A percentile compares a stretch with the other conserved stretches of the same genome.
These are phyloP conservation scores for Flaveria ramosissima DNA, from an alignment of 129 eudicot species.

Conservation along the genomic window DNA sequence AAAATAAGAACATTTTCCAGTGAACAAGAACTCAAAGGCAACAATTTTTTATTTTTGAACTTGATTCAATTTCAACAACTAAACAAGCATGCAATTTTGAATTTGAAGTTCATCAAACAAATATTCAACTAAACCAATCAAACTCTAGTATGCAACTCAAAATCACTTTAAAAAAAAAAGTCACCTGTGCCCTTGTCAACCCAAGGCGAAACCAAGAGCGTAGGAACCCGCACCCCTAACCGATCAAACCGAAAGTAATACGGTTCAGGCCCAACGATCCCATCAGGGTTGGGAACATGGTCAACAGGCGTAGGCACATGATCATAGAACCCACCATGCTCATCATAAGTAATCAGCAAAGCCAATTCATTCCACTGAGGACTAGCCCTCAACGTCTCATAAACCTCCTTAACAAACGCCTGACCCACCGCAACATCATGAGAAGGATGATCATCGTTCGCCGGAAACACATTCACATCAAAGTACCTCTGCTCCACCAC, in stretches of 20 bases:
- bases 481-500: slow-evolving; percentile 91
- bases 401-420: slow-evolving; percentile 94
- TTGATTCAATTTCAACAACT: too few relatives aligned
- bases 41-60: too few relatives aligned
- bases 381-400: slow-evolving; percentile 79
- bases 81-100: too few relatives aligned
- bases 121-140: too few relatives aligned
- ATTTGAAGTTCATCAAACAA: too few relatives aligned
- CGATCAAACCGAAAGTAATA: slow-evolving; percentile 74
- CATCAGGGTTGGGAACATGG: slow-evolving; percentile 94
- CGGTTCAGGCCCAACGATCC: slow-evolving; percentile 86
- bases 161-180: too few relatives aligned
- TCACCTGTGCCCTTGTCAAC: slow-evolving; percentile 81
- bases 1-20: too few relatives aligned
- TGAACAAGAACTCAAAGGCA: too few relatives aligned
- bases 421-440: slow-evolving; percentile 93
- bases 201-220: slow-evolving; percentile 90
- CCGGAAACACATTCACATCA: slow-evolving; percentile 67
- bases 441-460: slow-evolving; percentile 94
- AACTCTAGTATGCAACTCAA: too few relatives aligned
- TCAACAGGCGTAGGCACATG: slow-evolving; percentile 90
- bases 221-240: slow-evolving; percentile 93
- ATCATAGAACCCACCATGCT: slow-evolving; percentile 97
- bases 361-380: slow-evolving; percentile 98
- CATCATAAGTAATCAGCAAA: slow-evolving; percentile 85